Base-by-base conservation (phyloP, 257 asterid genomes). In the Fraxinus quadrangulata region DNA sequence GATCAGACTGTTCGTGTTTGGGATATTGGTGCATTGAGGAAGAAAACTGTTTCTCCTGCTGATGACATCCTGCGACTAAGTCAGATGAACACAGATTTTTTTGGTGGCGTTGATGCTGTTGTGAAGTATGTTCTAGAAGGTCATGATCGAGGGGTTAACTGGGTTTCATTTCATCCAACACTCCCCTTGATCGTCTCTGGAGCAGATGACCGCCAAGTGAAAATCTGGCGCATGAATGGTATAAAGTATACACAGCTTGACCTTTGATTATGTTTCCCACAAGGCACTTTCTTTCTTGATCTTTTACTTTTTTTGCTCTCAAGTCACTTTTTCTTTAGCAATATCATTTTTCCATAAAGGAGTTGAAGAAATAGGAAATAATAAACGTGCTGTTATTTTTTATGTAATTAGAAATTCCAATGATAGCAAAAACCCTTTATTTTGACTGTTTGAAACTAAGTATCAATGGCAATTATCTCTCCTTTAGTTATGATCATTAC, bases 181-280 rank as follows among this genome's bases (percentile, higher is more conserved):
- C 95, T 95, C 54, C 99, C 99, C 75, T 81, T 93, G 75, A 95
- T 95, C 82, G 99, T 93, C 77, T 96, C 99, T 84, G 98, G 98
- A 14, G 99, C 99, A 4, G 99, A 96, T 83, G 99, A 96, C 78
- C 98, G 99, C 61, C 97, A 93, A 85, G 97, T 96, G 36, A 96
- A 96, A 79, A 90, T 93, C 80, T 96, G 99, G 99, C 91, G 97
- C 81, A 96, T 96, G 99, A 93, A 96, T 80, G 98, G 98, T 93
- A 93, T 67, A 84, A 31, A 21, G 97, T 93, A 93, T 67, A 84
- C 33, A 59, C 40, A 40, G 70, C 49, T 11, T 30, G 33, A 45
- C 37, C 21, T 45, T 45, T 31, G 33, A 34, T 70, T 26, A 36
- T 26, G 23, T 49, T 75, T 42, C 13, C 36, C 40, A 77, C 10